Conservation (phyloP, 1,284 basidiomycete species). For the Irpex lacteus region DNA sequence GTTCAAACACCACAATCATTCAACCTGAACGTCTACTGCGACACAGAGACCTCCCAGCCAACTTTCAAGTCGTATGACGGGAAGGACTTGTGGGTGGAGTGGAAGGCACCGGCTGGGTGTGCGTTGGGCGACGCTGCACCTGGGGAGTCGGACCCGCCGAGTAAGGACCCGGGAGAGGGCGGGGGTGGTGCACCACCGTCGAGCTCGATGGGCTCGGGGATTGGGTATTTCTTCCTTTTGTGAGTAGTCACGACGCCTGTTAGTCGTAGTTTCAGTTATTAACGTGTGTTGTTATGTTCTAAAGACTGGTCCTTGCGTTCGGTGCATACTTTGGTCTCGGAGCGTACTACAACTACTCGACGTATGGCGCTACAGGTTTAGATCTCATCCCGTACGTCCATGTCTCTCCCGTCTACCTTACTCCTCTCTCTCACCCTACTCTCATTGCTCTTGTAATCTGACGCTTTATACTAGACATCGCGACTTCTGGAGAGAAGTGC, state of each 20-base stretch:
- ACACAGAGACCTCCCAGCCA: conserved; percentile 40
- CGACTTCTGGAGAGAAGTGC: conserved; percentile 85
- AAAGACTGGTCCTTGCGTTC: conserved; percentile 69
- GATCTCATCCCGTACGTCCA: conserved; percentile 74
- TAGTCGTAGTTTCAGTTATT: neutral
- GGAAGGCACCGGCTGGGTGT: conserved; percentile 57
- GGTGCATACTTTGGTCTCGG: conserved; percentile 70
- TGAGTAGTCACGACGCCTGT: conserved; percentile 38
- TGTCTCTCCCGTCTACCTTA: too few species aligned
- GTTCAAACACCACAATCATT: conserved; percentile 50
- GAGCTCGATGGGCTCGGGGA: conserved; percentile 60
- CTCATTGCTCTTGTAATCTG: neutral
- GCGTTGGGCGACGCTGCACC: conserved; percentile 33
- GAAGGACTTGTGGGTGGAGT: conserved; percentile 51
- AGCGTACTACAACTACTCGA: conserved; percentile 81
- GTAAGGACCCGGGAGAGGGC: conserved; percentile 32
- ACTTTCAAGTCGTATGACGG: conserved; percentile 61
- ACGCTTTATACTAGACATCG: conserved; percentile 55
- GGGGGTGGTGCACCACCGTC: conserved; percentile 31
- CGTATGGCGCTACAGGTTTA: conserved; percentile 74
- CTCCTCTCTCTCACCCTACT: too few species aligned
- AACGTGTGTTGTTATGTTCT: too few species aligned
- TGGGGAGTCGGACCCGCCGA: conserved; percentile 23
- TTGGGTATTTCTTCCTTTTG: conserved; percentile 84
- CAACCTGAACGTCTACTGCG: conserved; percentile 59